Conservation (phyloP, 1,139 yeast species). For the Pichia sp. region DNA sequence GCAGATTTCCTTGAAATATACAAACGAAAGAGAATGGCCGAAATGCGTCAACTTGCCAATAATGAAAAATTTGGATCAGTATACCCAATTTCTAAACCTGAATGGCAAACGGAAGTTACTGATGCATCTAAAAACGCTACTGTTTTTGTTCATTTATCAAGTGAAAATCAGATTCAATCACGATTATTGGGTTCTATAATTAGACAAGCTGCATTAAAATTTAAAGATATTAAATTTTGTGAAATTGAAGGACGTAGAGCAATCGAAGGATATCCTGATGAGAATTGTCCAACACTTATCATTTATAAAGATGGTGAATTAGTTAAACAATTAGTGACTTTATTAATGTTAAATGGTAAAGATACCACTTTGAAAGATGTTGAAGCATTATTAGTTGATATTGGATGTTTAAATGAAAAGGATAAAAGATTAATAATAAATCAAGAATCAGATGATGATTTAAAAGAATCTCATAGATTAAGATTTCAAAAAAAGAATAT, state of each 20-base stretch:
- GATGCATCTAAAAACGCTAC: slow-evolving; percentile 55
- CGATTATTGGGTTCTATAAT: slow-evolving; percentile 58
- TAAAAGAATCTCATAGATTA: slow-evolving; percentile 41
- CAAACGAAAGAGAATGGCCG: slow-evolving; percentile 68
- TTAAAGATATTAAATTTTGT: slow-evolving; percentile 80
- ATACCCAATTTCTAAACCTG: slow-evolving; percentile 73
- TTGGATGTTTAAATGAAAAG: slow-evolving; percentile 54
- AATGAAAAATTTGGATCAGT: slow-evolving; percentile 72
- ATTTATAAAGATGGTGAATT: slow-evolving; percentile 74
- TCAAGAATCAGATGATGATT: slow-evolving; percentile 52
- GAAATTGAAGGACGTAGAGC: slow-evolving; percentile 87
- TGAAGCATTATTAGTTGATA: slow-evolving; percentile 59
- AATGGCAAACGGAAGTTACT: slow-evolving; percentile 80
- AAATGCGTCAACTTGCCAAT: slow-evolving; percentile 54
- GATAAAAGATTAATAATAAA: slow-evolving; percentile 65
- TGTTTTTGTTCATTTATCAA: slow-evolving; percentile 75
- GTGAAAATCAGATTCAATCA: slow-evolving; percentile 66
- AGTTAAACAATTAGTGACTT: slow-evolving; percentile 69
- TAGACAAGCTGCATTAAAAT: slow-evolving; percentile 46
- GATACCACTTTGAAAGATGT: slow-evolving; percentile 62
- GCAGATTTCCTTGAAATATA: slow-evolving; percentile 41
- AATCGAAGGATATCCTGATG: slow-evolving; percentile 83
- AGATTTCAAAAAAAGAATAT: slow-evolving; percentile 54
- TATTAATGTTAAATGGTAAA: slow-evolving; percentile 79
- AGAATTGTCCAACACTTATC: slow-evolving; percentile 84